Percentiles rank a stretch among this genome's conserved stretches.
These are phyloP conservation scores for Botrytis fragariae DNA, from an alignment of 2,329 filamentous ascomycete genomes.

Conservation along the genomic window DNA sequence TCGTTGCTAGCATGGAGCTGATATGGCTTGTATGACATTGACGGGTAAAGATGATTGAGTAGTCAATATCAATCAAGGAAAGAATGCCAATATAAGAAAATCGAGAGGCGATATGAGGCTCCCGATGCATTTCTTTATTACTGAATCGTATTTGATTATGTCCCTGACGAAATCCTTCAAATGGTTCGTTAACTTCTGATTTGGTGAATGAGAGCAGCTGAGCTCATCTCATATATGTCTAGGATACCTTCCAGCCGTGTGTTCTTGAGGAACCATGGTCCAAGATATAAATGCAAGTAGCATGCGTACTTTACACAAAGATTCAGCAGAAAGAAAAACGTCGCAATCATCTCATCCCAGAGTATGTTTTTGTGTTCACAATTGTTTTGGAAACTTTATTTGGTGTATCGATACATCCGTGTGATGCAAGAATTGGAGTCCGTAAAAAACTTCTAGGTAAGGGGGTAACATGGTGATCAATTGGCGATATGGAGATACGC, in stretches of 20 bases:
- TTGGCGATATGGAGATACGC: not conserved
- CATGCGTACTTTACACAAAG: not conserved
- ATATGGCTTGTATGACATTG: conserved; percentile 4
- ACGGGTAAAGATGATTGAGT: not conserved
- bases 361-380: not conserved
- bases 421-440: not conserved
- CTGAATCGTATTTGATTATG: not conserved
- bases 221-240: conserved; percentile 15
- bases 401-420: conserved; percentile 18
- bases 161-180: not conserved
- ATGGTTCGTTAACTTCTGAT: not conserved
- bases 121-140: not conserved
- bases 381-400: conserved; percentile 5
- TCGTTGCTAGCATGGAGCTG: not conserved
- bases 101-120: not conserved
- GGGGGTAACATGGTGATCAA: not conserved
- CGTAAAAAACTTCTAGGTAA: not conserved
- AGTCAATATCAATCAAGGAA: not conserved
- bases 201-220: conserved; percentile 7
- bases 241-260: conserved; percentile 11
- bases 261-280: not conserved
- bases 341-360: not conserved
- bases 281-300: conserved; percentile 2
- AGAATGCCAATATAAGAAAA: not conserved
- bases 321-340: not conserved